Evolutionary conservation across 768 basidiomycete genomes (phyloP).

Genomic region (Amanita fuliginea): DNA sequence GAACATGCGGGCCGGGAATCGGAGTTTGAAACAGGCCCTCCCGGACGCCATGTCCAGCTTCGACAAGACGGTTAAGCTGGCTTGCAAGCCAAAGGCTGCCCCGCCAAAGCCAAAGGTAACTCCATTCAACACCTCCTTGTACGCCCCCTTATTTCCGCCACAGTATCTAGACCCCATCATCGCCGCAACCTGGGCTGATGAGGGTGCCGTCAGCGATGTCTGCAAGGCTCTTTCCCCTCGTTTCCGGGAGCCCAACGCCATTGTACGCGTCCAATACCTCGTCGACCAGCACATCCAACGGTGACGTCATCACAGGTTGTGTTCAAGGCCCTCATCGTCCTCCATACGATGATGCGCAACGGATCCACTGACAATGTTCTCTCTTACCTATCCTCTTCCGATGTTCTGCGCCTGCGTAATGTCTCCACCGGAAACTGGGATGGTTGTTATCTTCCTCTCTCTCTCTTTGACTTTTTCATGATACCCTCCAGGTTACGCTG

Average conservation of each 20-base stretch:
- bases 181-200: slow-evolving; percentile 93
- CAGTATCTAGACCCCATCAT: slow-evolving; percentile 97
- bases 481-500: slow-evolving; percentile 53
- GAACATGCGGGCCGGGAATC: not conserved
- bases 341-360: slow-evolving; percentile 94
- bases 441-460: slow-evolving; percentile 34
- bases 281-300: not conserved
- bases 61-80: slow-evolving; percentile 91
- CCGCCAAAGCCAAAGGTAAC: slow-evolving; percentile 90
- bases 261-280: slow-evolving; percentile 39
- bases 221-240: slow-evolving; percentile 79
- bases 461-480: not conserved
- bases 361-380: slow-evolving; percentile 94
- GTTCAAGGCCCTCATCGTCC: slow-evolving; percentile 94
- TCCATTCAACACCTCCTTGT: slow-evolving; percentile 4
- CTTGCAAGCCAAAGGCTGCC: slow-evolving; percentile 95
- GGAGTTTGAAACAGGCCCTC: slow-evolving; percentile 8
- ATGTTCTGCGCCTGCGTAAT: slow-evolving; percentile 73
- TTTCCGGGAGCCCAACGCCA: slow-evolving; percentile 84
- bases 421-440: slow-evolving; percentile 83
- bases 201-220: slow-evolving; percentile 88
- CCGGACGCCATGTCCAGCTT: slow-evolving; percentile 52
- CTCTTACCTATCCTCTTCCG: slow-evolving; percentile 67
- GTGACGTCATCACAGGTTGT: slow-evolving; percentile 51
- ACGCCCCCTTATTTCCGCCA: slow-evolving; percentile 6